phyloP scores from a whole-genome alignment of 2,329 filamentous ascomycete genomes.

The Rosellinia necatrix region DNA sequence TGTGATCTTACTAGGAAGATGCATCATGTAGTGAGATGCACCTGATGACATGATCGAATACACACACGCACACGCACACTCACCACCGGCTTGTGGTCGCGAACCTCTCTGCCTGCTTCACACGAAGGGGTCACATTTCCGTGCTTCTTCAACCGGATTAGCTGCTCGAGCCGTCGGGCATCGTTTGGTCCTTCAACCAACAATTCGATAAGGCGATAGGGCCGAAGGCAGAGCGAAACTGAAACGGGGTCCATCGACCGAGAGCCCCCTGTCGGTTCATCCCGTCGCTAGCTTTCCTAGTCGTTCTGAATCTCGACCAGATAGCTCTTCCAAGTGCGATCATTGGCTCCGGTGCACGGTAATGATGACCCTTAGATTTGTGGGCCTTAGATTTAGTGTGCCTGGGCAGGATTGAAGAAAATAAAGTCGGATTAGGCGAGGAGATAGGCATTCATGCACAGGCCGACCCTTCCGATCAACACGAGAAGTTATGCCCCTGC shows the following conservation, averaged over 20 bases:
- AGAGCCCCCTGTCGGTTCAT: slow-evolving; percentile 14
- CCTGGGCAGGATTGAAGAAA: no score
- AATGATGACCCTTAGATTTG: slow-evolving; percentile 18
- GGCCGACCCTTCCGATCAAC: slow-evolving; percentile 12
- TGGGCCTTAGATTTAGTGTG: slow-evolving; percentile 6
- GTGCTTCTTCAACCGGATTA: not conserved
- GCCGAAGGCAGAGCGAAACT: not conserved
- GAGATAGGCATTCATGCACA: not conserved
- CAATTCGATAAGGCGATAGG: not conserved
- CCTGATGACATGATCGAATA: slow-evolving; percentile 3
- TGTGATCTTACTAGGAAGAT: not conserved
- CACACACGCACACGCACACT: not conserved
- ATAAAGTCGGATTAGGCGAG: no score
- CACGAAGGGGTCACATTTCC: not conserved
- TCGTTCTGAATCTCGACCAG: slow-evolving; percentile 1
- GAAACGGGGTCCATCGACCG: slow-evolving; percentile 13
- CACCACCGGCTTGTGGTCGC: not conserved
- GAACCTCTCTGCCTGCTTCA: not conserved
- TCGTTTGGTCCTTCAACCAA: no score
- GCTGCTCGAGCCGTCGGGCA: no score
- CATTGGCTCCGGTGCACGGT: slow-evolving; percentile 16
- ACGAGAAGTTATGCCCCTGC: not conserved
- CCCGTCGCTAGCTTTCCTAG: not conserved
- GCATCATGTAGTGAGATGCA: not conserved
- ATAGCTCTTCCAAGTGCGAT: slow-evolving; percentile 13